Evolutionary conservation across 345 rosid species (phyloP), one percentile per base, ranked within the genome.

Genomic region (Populus tremula): DNA sequence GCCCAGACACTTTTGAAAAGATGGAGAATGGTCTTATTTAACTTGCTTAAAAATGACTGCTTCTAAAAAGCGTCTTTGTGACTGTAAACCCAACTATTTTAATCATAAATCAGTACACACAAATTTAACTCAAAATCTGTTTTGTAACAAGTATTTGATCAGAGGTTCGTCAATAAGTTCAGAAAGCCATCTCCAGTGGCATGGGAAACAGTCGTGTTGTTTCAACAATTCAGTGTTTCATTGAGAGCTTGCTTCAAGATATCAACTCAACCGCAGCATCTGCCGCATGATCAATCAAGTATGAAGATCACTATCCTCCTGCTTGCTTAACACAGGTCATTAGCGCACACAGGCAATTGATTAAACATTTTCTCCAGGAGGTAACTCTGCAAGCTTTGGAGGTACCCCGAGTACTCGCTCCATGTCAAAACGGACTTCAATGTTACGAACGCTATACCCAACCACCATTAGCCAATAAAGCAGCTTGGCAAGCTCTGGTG

Each of bases 381-480:
- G 99, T 67, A 95, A 83, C 87, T 90, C 98, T 8, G 93, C 93
- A 17, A 87, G 92, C 87, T 93, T 95, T 9, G 91, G 83, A 69
- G 93, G 87, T 47, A 87, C 72, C 33, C 99, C 97, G 11, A 96
- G 92, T 27, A 93, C 96, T 69, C 93, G 88, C 81, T 96, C 99
- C 98, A 92, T 96, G 77, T 95, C 99, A 72, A 92, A 87, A 29
- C 99, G 93, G 71, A 95, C 99, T 87, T 95, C 99, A 8, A 95
- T 93, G 82, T 92, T 96, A 64, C 99, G 94, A 77, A 96, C 82
- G 84, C 98, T 80, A 87, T 93, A 96, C 50, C 99, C 98, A 5
- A 96, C 98, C 80, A 96, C 96, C 99, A 96, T 93, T 77, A 96
- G 80, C 97, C 98, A 96, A 76, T 89, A 93, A 73, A 96, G 87